Base-by-base conservation (phyloP, 2,329 filamentous ascomycete genomes). In the Rutstroemia sp. region DNA sequence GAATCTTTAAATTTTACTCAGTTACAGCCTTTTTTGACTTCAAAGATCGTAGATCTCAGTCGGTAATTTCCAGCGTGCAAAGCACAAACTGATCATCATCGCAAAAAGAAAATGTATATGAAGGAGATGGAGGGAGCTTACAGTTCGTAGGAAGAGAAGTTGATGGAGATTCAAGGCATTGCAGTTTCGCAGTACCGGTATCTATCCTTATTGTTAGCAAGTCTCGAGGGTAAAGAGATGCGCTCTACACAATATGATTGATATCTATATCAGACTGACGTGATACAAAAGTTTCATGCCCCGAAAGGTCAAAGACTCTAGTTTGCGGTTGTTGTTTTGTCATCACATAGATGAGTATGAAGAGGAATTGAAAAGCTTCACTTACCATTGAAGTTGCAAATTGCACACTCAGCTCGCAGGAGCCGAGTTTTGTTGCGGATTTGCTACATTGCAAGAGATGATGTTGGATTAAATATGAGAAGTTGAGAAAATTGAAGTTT, bases 241-340 rank as follows among this genome's bases (percentile, higher is more conserved):
- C 25, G 34, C 37, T 19, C 6, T 12, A 54, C 27, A 38, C 23
- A 44, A 41, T 27, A 10, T 27, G 39, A 30, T 49, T 18, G 37
- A 54, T 27, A 58, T 51, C 51, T 30, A 71, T 70, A 73, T 94
- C 89, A 94, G 89, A 90, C 89, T 94, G 89, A 94, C 88, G 88
- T 92, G 85, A 82, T 85, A 89, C 84, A 82, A 65, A 79, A 83
- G 86, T 92, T 92, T 92, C 88, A 92, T 86, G 80, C 76, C 79
- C 83, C 79, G 72, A 71, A 72, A 77, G 87, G 85, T 95, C 90
- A 94, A 94, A 95, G 90, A 95, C 90, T 95, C 90, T 95, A 95
- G 88, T 92, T 92, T 86, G 85, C 82, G 87, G 87, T 90, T 86
- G 81, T 79, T 77, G 78, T 72, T 73, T 75, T 90, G 85, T 92